Evolutionary conservation across 495 filamentous ascomycete species (phyloP).

Genomic region (Aspergillus homomorphus): DNA sequence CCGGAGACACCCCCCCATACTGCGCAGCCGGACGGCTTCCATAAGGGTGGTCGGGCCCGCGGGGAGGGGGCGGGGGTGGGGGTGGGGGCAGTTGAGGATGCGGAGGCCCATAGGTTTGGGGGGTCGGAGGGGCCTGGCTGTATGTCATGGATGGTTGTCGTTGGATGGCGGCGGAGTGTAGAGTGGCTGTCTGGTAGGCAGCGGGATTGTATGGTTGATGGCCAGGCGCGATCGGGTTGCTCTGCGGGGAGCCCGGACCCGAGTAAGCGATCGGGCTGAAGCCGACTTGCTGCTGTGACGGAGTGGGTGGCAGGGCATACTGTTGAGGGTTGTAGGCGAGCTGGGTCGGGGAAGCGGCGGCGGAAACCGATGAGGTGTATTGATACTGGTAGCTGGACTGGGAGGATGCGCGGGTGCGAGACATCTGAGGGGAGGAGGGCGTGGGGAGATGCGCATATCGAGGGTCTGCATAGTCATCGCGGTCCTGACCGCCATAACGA

Average conservation of each 20-base stretch:
- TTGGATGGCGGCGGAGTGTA: conserved; percentile 29
- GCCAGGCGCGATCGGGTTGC: conserved; percentile 24
- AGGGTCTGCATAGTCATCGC: conserved; percentile 39
- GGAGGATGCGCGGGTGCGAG: conserved; percentile 43
- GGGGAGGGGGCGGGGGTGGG: conserved; percentile 50
- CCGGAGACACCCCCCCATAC: conserved; percentile 19
- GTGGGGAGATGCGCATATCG: conserved; percentile 32
- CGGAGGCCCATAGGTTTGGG: conserved; percentile 32
- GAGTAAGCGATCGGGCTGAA: conserved; percentile 47
- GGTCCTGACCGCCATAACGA: conserved; percentile 23
- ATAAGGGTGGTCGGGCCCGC: conserved; percentile 48
- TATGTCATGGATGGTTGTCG: conserved; percentile 34
- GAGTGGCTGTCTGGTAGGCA: conserved; percentile 50
- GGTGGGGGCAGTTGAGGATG: conserved; percentile 40
- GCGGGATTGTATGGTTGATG: conserved; percentile 74
- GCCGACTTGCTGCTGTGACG: conserved; percentile 40
- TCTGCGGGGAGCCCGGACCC: conserved; percentile 31
- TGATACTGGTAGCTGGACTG: conserved; percentile 62
- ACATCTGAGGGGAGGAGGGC: conserved; percentile 40
- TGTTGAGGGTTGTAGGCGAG: conserved; percentile 79
- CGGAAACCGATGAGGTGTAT: conserved; percentile 37
- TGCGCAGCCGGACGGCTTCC: conserved; percentile 36
- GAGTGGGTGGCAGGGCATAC: conserved; percentile 65
- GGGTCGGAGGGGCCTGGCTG: conserved; percentile 33
- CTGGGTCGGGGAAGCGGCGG: conserved; percentile 51